Evolutionary conservation across 2,329 filamentous ascomycete species (phyloP), one percentile per base, ranked within the genome.

Genomic region (Microsporum audouinii): DNA sequence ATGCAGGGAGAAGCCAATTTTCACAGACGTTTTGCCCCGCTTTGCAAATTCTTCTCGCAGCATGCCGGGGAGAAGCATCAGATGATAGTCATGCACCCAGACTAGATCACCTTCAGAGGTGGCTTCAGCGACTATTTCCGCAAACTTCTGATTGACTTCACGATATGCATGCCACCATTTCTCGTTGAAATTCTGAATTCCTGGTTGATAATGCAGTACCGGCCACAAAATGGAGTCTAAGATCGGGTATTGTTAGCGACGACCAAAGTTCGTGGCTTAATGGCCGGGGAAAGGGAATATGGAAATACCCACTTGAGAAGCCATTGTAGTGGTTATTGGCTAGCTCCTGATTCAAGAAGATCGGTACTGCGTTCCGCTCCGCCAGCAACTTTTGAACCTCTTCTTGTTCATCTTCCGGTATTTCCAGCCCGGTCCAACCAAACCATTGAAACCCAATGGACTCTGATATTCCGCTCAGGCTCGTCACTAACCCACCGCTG

Each of bases 261-360:
- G 17, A 23, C 17, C 17, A 23, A 23, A 23, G 17, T 23, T 23
- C 17, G 17, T 23, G 17, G 17, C 17, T 23, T 23, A 23, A 23
- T 23, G 17, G 17, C 17, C 17, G 17, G 12, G 36, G 23, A 5
- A 23, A 47, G 27, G 12, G n/a, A 1, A 36, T 36, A 5, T 2
- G 38, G 8, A 0, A 36, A 45, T 55, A 63, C 86, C 69, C 80
- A 94, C 89, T 97, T 8, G 90, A 91, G 74, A 97, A 96, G 38
- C 91, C 91, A 70, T 97, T 97, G 78, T 97, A 97, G 74, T 97
- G 92, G 63, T 85, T 84, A 71, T 96, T 89, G 60, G 90, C 90
- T 63, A 96, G 81, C 68, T 95, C 88, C 66, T 94, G 88, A 63
- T 90, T 86, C 67, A 96, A 81, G 72, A 95, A 96, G 62, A 96